Evolutionary conservation across 805 yeast species (phyloP), one percentile per base, ranked within the genome.

Genomic region (Yamadazyma nakazawae): DNA sequence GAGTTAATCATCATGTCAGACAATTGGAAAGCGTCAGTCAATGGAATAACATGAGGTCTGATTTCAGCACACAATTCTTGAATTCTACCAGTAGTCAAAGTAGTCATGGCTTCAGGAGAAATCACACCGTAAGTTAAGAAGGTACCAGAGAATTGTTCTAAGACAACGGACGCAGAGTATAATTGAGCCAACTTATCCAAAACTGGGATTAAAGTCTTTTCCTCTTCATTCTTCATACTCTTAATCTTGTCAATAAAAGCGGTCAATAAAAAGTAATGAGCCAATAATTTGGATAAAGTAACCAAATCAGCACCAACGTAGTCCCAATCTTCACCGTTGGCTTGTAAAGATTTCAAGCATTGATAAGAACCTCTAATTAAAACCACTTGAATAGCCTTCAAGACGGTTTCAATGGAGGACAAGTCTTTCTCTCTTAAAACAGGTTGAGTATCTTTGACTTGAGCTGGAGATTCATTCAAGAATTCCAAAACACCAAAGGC

Each of bases 1-100:
- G 77, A 66, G 59, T 70, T 69, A 48, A 72, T 62, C 60, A 72
- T 54, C 69, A 64, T 68, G 54, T 72, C 77, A 13, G 75, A 60
- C 55, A 61, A 61, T 59, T 68, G 68, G 68, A 72, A 72, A 12
- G 76, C 59, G 52, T 72, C 77, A 26, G 75, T 71, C 50, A 67
- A 67, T 6, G 72, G 66, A 47, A 72, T 62, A 37, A 64, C 72
- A 46, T 69, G 65, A 26, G 75, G 75, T 58, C 77, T 68, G 44
- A 72, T 42, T 38, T 58, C 63, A 16, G 57, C 50, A 55, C 70
- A 65, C 47, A 67, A 61, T 46, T 63, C 61, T 43, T 71, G 65
- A 50, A 68, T 56, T 45, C 52, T 61, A 28, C 49, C 53, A 40
- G 61, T 51, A 34, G 64, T 56, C 45, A 67, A 58, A 32, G 50